Percentiles rank a stretch among this genome's conserved stretches.
These are phyloP conservation scores for Pharus latifolius DNA, from an alignment of 176 grass and related monocot genomes.

Conservation along the genomic window DNA sequence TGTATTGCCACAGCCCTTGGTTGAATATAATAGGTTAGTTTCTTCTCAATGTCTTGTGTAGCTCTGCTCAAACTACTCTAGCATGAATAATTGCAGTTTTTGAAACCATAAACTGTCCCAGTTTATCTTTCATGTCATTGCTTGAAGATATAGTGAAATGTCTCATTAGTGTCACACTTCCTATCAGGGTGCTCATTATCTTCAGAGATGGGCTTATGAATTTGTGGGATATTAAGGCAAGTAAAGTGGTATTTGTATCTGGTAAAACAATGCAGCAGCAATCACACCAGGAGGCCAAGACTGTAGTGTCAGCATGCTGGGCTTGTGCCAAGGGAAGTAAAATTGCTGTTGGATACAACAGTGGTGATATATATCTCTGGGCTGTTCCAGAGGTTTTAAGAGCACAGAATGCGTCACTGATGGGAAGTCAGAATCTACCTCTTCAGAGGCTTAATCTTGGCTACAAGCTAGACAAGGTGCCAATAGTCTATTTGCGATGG, in stretches of 20 bases:
- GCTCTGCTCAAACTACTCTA: background rate
- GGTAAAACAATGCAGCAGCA: conserved; percentile 57
- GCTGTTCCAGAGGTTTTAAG: conserved; percentile 42
- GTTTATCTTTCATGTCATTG: background rate
- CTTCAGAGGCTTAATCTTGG: conserved; percentile 90
- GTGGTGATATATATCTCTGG: conserved; percentile 83
- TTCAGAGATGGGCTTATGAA: conserved; percentile 79
- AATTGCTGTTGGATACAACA: conserved; percentile 69
- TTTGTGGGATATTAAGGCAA: conserved; percentile 85
- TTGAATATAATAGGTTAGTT: conserved; percentile 62
- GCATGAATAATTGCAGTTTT: background rate
- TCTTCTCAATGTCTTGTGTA: background rate
- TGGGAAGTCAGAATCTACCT: conserved; percentile 48
- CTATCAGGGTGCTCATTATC: conserved; percentile 71
- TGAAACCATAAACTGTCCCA: background rate
- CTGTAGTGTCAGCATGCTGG: conserved; percentile 66
- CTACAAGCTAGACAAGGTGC: conserved; percentile 81
- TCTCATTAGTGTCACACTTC: conserved; percentile 14
- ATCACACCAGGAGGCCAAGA: conserved; percentile 54
- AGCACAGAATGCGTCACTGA: conserved; percentile 23
- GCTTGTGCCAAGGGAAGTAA: conserved; percentile 75
- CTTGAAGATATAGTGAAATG: background rate
- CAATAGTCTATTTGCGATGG: conserved; percentile 67
- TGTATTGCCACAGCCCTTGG: conserved; percentile 50
- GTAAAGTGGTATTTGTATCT: conserved; percentile 46